These are phyloP conservation scores for Stagonosporopsis tanaceti DNA, from an alignment of 2,329 filamentous ascomycete genomes.

Conservation along the genomic window DNA sequence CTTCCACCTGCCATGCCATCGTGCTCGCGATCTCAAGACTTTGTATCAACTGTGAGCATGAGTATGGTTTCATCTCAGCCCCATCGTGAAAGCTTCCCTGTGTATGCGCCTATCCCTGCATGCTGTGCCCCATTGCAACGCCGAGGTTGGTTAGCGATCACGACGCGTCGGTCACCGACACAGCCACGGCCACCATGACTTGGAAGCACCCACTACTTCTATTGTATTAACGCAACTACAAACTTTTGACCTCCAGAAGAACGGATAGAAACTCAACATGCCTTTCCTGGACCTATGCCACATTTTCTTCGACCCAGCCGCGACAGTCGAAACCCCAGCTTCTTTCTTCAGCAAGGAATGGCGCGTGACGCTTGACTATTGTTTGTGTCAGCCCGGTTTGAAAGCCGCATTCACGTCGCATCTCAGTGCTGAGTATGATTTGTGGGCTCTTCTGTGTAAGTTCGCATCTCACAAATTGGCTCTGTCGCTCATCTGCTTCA, in stretches of 20 bases:
- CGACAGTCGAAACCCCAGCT: neutral
- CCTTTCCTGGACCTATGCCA: constrained; percentile 7
- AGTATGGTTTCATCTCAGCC: neutral
- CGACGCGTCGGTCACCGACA: constrained; percentile 5
- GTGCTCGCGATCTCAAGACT: no score
- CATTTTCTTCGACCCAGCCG: neutral
- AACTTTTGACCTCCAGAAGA: neutral
- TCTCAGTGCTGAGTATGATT: neutral
- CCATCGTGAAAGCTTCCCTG: neutral
- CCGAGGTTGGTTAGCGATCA: constrained; percentile 2
- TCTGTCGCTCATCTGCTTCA: neutral
- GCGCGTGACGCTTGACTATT: constrained; percentile 8
- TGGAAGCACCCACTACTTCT: neutral
- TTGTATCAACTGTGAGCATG: neutral
- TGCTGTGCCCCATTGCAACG: neutral
- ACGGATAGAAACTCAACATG: neutral
- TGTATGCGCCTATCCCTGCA: neutral
- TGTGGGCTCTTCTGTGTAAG: constrained; percentile 7
- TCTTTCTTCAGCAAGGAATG: constrained; percentile 9
- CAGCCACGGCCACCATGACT: neutral
- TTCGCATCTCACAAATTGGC: neutral
- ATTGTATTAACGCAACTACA: neutral
- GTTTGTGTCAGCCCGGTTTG: constrained; percentile 1
- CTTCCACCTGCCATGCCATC: no score
- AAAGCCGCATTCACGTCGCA: neutral